Percentiles rank a stretch among this genome's conserved stretches.
Evolutionary conservation across 1,284 basidiomycete genomes (phyloP).

Genomic region (Heterobasidion occidentale): DNA sequence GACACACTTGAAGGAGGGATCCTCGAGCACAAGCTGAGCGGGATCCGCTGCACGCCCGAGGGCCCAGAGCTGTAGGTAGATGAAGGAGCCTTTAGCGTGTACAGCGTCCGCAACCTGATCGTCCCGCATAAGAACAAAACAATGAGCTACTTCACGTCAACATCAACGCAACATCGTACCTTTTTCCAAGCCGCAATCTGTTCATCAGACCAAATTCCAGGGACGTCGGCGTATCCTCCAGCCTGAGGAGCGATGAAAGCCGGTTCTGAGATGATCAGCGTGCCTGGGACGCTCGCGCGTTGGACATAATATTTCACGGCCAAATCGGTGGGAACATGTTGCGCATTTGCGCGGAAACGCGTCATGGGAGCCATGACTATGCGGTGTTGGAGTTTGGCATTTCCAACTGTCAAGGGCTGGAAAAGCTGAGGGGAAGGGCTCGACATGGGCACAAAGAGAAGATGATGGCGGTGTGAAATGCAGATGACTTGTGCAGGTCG

Average conservation of each 20-base stretch:
- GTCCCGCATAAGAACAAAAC: background rate
- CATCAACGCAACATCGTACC: conserved; percentile 6
- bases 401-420: conserved; percentile 35
- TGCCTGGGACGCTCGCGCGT: conserved; percentile 32
- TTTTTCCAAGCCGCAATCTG: conserved; percentile 19
- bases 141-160: background rate
- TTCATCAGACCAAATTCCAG: conserved; percentile 18
- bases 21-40: conserved; percentile 17
- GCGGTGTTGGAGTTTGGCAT: conserved; percentile 28
- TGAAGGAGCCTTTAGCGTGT: conserved; percentile 25
- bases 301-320: conserved; percentile 40
- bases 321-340: conserved; percentile 21
- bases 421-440: conserved; percentile 24
- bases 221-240: conserved; percentile 23
- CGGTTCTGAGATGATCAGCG: conserved; percentile 41
- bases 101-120: conserved; percentile 21
- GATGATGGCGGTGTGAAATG: too few relatives aligned
- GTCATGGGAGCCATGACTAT: conserved; percentile 44
- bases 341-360: conserved; percentile 23
- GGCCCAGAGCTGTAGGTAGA: conserved; percentile 2
- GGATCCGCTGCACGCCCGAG: conserved; percentile 20
- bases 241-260: conserved; percentile 33
- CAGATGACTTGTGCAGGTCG: too few relatives aligned
- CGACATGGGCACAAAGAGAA: background rate
- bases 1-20: conserved; percentile 26